Conservation (phyloP, 495 filamentous ascomycete species). For the Durotheca rogersii region DNA sequence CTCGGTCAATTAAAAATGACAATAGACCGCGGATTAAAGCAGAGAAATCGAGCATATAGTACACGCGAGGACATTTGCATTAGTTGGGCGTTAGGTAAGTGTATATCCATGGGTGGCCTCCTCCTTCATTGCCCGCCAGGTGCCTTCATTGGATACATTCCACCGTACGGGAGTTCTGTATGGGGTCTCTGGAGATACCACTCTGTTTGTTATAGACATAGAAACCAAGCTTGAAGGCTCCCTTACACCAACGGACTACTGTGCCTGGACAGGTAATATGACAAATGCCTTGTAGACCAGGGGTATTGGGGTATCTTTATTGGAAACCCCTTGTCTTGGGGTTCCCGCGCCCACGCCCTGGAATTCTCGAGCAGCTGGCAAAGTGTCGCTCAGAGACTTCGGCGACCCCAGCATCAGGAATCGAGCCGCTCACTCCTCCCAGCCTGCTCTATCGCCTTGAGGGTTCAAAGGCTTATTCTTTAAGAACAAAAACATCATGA, state of each 20-base stretch:
- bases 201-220: constrained; percentile 19
- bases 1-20: constrained; percentile 6
- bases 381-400: no score
- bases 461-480: no score
- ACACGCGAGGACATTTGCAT: constrained; percentile 17
- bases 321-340: background rate
- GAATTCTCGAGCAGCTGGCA: no score
- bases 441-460: no score
- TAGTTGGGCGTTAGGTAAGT: constrained; percentile 14
- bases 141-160: background rate
- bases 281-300: background rate
- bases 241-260: constrained; percentile 7
- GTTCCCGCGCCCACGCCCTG: no score
- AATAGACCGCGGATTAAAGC: background rate
- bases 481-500: no score
- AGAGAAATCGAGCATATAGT: background rate
- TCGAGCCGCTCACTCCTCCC: no score
- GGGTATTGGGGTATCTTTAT: no score
- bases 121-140: background rate
- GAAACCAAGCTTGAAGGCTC: constrained; percentile 4
- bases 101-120: constrained; percentile 8
- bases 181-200: constrained; percentile 23
- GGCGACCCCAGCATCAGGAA: no score
- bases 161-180: constrained; percentile 11
- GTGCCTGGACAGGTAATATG: constrained; percentile 25